phyloP scores from a whole-genome alignment of 2,329 filamentous ascomycete genomes.

The Catunica adiposa region DNA sequence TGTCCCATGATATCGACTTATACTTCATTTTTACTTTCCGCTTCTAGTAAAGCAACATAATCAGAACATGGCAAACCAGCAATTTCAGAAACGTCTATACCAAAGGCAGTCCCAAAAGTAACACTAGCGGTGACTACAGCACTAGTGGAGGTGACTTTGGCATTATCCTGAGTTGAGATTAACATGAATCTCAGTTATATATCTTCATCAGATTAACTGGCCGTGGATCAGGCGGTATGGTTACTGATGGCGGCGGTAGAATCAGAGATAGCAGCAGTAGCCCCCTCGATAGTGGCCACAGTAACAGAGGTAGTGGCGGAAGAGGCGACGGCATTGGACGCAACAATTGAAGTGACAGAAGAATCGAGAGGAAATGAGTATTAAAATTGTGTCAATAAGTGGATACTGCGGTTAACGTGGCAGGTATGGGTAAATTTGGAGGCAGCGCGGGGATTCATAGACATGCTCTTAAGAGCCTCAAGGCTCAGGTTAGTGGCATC shows the following conservation, averaged over 20 bases:
- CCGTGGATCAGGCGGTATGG: too few relatives aligned
- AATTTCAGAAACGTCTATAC: conserved; percentile 7
- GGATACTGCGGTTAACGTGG: conserved; percentile 33
- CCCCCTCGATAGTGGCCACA: not conserved
- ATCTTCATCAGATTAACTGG: not conserved
- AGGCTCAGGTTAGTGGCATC: conserved; percentile 6
- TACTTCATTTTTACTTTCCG: not conserved
- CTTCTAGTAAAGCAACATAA: not conserved
- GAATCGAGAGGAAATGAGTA: too few relatives aligned
- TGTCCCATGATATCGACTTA: not conserved
- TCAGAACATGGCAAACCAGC: conserved; percentile 7
- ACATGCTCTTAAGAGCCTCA: conserved; percentile 4
- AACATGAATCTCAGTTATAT: not conserved
- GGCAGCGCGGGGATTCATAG: conserved; percentile 4
- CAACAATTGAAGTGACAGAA: not conserved
- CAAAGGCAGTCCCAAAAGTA: conserved; percentile 3
- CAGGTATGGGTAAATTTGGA: conserved; percentile 22
- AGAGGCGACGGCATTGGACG: not conserved
- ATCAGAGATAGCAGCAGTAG: not conserved
- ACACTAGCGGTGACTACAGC: conserved; percentile 9
- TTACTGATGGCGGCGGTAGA: not conserved
- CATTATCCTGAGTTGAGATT: not conserved
- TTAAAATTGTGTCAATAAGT: too few relatives aligned
- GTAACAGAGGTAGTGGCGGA: not conserved
- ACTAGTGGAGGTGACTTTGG: not conserved